Evolutionary conservation across 2,329 filamentous ascomycete species (phyloP), one percentile per base, ranked within the genome.

Genomic region (Botrytis porri): DNA sequence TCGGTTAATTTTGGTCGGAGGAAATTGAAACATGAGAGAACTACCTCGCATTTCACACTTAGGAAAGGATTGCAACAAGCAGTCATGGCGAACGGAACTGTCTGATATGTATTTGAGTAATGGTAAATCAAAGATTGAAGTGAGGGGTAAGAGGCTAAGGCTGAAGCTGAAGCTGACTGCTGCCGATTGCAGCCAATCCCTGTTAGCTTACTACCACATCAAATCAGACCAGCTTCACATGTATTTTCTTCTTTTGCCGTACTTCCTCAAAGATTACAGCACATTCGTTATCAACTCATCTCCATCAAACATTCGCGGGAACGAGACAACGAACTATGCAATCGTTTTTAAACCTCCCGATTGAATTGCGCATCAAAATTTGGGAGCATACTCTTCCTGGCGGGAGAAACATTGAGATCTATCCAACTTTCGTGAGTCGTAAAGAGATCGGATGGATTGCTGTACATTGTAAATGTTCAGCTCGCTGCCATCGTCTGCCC

Each of bases 321-420:
- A 16, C 20, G 37, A 51, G 16, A 12, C 10, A 64, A 14, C 12
- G 35, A 16, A 69, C 16, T 20, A 57, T 66, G 35, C 10, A 20
- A 1, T 14, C 6, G 18, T 57, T 69, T 12, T 41, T 10, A 14
- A 39, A 25, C 12, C 22, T 39, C 29, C 32, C 35, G 16, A 57
- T 41, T n/a, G 65, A 69, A 41, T n/a, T 69, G 14, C 65, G 35
- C 37, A 39, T 41, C 29, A 41, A 57, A 39, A 67, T 54, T 20
- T 54, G 45, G 45, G 48, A 51, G 32, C n/a, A 51, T 39, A 16
- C 43, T 39, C 35, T 67, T 67, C 64, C 64, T 29, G 62, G 62
- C 3, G 62, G 41, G 22, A 65, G 48, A 39, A 41, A 69, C n/a
- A 37, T 69, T 37, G 65, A 69, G 65, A 54, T 69, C 8, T 32